Evolutionary conservation across 2,329 filamentous ascomycete species (phyloP), one percentile per base, ranked within the genome.

Genomic region (Coleophoma cylindrospora): DNA sequence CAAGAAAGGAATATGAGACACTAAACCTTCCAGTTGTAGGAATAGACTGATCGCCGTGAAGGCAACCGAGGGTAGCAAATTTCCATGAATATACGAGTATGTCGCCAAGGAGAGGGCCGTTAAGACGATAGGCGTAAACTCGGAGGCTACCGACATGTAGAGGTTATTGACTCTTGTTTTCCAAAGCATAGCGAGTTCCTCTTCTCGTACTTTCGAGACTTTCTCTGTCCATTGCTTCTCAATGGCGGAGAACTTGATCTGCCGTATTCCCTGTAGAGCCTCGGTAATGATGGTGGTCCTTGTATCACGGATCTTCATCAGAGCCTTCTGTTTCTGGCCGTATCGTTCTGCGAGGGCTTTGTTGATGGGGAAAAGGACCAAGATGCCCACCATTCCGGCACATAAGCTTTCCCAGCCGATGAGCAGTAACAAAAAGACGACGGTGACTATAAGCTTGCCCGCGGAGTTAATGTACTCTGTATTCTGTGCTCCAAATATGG

Each of bases 201-300:
- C 77, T 46, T 84, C 78, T 57, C 88, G 76, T 14, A 83, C 77
- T 54, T 74, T 64, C 54, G 74, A 65, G 61, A 91, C 86, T 53
- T 83, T 84, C 15, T 75, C 72, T 64, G 89, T 80, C 87, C 87
- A 91, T 57, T 87, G 79, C 27, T 72, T 69, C 65, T 91, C 88
- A 3, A 88, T 69, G 1, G 87, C 87, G 0, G 86, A 86, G 58
- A 91, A 90, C 62, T 91, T 91, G 69, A 91, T 89, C 64, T 91
- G 88, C 1, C 87, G 80, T 55, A 91, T 91, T 8, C 87, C 87
- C 55, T 86, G 79, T 1, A 91, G 70, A 0, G 83, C 86, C 65
- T 91, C 87, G 1, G 86, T 87, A 34, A 91, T 76, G n/a, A 89
- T 76, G 0, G 79, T 81, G 65, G 89, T 76, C 67, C 90, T 91